Evolutionary conservation across 2,329 filamentous ascomycete genomes (phyloP), one percentile per base, ranked within the genome.

Genomic region (Penicillium paneum): DNA sequence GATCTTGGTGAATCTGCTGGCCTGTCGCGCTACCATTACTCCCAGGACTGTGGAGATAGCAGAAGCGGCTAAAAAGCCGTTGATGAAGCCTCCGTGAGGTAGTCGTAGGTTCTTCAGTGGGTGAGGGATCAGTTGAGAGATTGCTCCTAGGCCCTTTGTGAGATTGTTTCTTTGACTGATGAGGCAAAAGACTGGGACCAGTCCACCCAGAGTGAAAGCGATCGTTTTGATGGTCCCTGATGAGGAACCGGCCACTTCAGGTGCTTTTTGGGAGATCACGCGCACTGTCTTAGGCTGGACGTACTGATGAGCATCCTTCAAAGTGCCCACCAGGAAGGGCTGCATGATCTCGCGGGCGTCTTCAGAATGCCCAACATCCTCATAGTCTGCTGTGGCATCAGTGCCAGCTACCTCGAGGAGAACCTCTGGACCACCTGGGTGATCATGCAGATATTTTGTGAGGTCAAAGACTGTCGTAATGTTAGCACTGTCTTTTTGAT

Each of bases 371-470:
- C 77, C 75, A 32, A 73, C 71, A 26, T 76, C 72, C n/a, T 78
- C 72, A 58, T 74, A 78, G 8, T 67, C 74, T 15, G 59, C 66
- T 1, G 75, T 77, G 1, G 73, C 76, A 55, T 78, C 76, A 39
- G 64, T 66, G 24, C 76, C 76, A 32, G 74, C 76, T 39, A 72
- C 63, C 48, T 78, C 74, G 29, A 71, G 43, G 1, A 78, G 64
- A 13, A 74, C 65, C 6, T 77, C 75, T 35, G 62, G 64, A 15
- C 76, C 76, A 15, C 74, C 74, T 3, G 84, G 84, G 57, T 87
- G 84, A 53, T 86, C 83, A 24, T 79, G 71, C 1, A 82, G 56
- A 58, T 85, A 87, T 40, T 78, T 75, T 1, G 83, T 79, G 11
- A 85, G 71, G 65, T 86, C 74, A 62, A 84, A 86, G 2, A 87